Evolutionary conservation across 2,329 filamentous ascomycete species (phyloP), one percentile per base, ranked within the genome.

Genomic region (Pseudocercospora fijiensis): DNA sequence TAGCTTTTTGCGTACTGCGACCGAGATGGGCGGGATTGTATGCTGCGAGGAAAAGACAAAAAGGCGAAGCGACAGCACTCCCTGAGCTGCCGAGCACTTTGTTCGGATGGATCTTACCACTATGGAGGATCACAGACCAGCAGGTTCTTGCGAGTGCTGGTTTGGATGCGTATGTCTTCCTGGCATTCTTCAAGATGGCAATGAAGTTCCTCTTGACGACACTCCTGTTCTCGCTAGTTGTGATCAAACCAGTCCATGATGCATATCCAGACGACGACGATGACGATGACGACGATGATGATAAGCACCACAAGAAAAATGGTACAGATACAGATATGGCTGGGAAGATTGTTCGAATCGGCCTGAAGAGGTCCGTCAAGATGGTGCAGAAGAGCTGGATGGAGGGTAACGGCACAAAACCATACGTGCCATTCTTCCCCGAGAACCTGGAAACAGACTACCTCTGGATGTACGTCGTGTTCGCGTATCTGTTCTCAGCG

Each of bases 141-240:
- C 90, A 98, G 77, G 87, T 99, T 3, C 83, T 99, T 59, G 88
- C 90, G 16, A 94, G 92, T 20, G 94, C 94, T 18, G 95, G 95
- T 0, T 84, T 99, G 57, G 95, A 99, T 80, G 95, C 95, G 57
- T 99, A 91, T 79, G 95, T 97, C 69, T 97, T 99, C 75, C 83
- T 99, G 13, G 86, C 89, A 16, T 99, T 99, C 78, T 98, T 97
- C 83, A 96, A 93, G 76, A 95, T 98, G 87, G 89, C 94, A 11
- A 90, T 92, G 69, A 91, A 90, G 66, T 90, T 97, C 70, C 88
- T 98, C 57, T 80, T 85, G 16, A 80, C 90, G 58, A 90, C 96
- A 71, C 85, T 95, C 62, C 86, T 96, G 76, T 92, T 98, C 73
- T 89, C 93, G 27, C 82, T 90, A 37, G 82, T 85, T 16, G 85